phyloP scores from a whole-genome alignment of 2,329 filamentous ascomycete species.

The Tolypocladium tropicale region DNA sequence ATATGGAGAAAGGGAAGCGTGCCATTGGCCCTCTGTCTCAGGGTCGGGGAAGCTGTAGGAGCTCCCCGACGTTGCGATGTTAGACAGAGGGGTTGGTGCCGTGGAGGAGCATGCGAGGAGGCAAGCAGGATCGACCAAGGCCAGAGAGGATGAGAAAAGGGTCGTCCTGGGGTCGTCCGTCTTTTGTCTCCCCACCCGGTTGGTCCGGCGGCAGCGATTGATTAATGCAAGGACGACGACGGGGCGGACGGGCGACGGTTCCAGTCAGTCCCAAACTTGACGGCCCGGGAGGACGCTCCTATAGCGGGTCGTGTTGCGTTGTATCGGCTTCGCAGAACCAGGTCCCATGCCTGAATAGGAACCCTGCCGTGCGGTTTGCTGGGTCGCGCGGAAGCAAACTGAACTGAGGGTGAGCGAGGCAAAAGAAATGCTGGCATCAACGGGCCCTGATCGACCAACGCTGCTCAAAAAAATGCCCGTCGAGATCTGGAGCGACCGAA shows the following conservation, averaged over 20 bases:
- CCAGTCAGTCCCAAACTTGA: background rate
- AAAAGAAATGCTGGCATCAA: background rate
- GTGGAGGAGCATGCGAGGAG: background rate
- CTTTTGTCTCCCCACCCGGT: conserved; percentile 1
- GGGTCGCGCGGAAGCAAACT: background rate
- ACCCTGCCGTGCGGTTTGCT: background rate
- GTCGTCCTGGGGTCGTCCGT: background rate
- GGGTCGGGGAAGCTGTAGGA: conserved; percentile 1
- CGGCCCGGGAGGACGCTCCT: background rate
- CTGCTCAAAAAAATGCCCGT: background rate
- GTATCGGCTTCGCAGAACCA: background rate
- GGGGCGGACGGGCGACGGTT: background rate
- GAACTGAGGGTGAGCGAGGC: background rate
- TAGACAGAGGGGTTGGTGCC: background rate
- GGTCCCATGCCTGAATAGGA: background rate
- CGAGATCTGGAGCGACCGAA: background rate
- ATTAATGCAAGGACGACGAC: background rate
- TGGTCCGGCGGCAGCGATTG: background rate
- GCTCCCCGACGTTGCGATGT: conserved; percentile 2
- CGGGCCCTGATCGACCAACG: background rate
- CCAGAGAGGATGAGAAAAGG: background rate
- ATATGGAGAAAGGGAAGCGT: conserved; percentile 38
- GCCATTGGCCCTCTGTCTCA: conserved; percentile 19
- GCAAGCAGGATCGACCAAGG: background rate
- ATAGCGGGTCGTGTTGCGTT: conserved; percentile 2